Evolutionary conservation across 306 rosid species (phyloP).

Genomic region (Prunus persica): Prunus_persica_NCBIv2 NC_034012.1:8757001-8757500

Average conservation of each 20-base stretch:
- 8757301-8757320: constrained; percentile 18
- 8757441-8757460: too few species aligned
- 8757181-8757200: constrained; percentile 41
- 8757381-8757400: too few species aligned
- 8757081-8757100: constrained; percentile 51
- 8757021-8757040: constrained; percentile 36
- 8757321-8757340: not conserved
- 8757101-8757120: constrained; percentile 40
- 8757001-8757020: constrained; percentile 25
- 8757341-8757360: too few species aligned
- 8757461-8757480: too few species aligned
- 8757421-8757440: too few species aligned
- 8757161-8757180: constrained; percentile 48
- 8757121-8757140: constrained; percentile 50
- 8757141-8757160: constrained; percentile 58
- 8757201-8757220: constrained; percentile 39
- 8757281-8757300: constrained; percentile 34
- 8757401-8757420: too few species aligned
- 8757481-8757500: too few species aligned
- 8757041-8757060: constrained; percentile 57
- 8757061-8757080: constrained; percentile 54
- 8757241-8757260: constrained; percentile 22
- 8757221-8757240: constrained; percentile 47
- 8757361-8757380: not conserved
- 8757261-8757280: constrained; percentile 10